Conservation (phyloP, 306 rosid species). For the Quercus cerris region DNA sequence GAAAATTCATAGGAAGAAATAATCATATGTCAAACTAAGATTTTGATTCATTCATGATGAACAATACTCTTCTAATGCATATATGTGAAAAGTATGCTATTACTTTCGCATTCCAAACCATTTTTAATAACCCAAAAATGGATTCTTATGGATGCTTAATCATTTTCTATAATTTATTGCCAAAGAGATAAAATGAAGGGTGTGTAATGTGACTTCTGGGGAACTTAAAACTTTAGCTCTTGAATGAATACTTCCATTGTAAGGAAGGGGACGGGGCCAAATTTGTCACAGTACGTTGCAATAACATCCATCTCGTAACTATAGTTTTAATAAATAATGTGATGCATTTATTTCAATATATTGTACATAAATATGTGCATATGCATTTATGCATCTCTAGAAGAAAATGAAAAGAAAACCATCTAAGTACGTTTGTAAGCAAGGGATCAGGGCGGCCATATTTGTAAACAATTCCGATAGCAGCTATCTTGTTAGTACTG, state of each 20-base stretch:
- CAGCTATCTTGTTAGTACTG: conserved; percentile 43
- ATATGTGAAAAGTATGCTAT: background rate
- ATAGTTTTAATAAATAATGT: background rate
- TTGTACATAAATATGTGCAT: background rate
- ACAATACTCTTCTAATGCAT: background rate
- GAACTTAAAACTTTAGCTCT: background rate
- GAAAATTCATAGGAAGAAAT: background rate
- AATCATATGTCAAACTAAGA: background rate
- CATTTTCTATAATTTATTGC: too few species aligned
- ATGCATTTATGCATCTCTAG: background rate
- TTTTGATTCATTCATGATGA: background rate
- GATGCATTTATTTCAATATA: background rate
- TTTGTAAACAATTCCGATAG: conserved; percentile 50
- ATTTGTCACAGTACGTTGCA: background rate
- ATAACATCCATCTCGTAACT: background rate
- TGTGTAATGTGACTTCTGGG: too few species aligned
- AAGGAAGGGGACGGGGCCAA: conserved; percentile 34
- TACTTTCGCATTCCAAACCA: too few species aligned
- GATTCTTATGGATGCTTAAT: too few species aligned
- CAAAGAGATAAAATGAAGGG: too few species aligned
- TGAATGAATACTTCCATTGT: conserved; percentile 28
- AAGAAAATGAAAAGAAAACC: background rate
- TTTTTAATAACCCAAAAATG: too few species aligned
- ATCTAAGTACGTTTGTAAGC: conserved; percentile 51
- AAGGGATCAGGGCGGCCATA: conserved; percentile 59